Evolutionary conservation across 2,329 filamentous ascomycete genomes (phyloP).

Genomic region (Microcyclospora pomicola): DNA sequence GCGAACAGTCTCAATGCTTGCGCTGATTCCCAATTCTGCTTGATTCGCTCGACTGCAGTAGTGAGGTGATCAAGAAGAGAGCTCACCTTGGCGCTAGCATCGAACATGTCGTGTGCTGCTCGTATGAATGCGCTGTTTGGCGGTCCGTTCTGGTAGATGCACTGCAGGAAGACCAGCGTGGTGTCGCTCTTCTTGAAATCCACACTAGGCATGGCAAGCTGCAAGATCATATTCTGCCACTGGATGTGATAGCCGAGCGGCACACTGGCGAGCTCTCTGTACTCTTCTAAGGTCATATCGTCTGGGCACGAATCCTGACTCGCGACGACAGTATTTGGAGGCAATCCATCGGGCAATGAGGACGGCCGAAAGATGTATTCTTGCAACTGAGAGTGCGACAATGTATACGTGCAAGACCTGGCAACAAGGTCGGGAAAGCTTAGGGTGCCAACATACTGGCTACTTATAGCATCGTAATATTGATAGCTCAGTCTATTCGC

Average conservation of each 20-base stretch:
- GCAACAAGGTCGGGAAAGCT: constrained; percentile 5
- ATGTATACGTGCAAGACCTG: constrained; percentile 21
- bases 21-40: constrained; percentile 17
- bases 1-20: constrained; percentile 11
- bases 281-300: constrained; percentile 38
- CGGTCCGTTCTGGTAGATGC: constrained; percentile 45
- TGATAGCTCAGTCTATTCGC: constrained; percentile 33
- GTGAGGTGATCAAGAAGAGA: too few relatives aligned
- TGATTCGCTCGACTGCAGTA: constrained; percentile 8
- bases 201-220: constrained; percentile 40
- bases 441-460: constrained; percentile 1
- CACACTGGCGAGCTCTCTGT: constrained; percentile 36
- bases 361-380: constrained; percentile 20
- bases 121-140: constrained; percentile 8
- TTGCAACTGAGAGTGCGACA: constrained; percentile 24
- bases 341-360: constrained; percentile 4
- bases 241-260: constrained; percentile 33
- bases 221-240: constrained; percentile 36
- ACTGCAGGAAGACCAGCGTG: constrained; percentile 35
- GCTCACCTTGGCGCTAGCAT: neutral
- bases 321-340: constrained; percentile 26
- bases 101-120: constrained; percentile 3
- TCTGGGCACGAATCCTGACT: constrained; percentile 36
- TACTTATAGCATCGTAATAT: constrained; percentile 32
- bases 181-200: constrained; percentile 46